Base-by-base conservation (phyloP, 140 eudicot species). In the Stevia rebaudiana region DNA sequence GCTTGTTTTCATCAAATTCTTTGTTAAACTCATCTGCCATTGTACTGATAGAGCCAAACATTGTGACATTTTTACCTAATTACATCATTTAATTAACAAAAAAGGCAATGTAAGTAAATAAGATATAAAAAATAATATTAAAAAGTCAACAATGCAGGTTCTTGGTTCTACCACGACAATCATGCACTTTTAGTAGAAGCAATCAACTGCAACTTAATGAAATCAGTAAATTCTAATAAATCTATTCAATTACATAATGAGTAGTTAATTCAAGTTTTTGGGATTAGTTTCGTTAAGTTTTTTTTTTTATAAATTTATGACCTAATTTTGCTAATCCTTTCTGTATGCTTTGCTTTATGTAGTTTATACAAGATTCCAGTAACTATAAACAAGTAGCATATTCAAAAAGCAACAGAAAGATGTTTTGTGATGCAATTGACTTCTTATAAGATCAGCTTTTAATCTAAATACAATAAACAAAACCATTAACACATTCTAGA, bases 21-120 rank as follows among this genome's bases (percentile, higher is more conserved):
- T 91, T 67, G 85, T 31, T 54, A 64, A 30, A 54, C 82, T 79
- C 87, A 76, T 88, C 74, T 88, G 89, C 95, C 92, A 88, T 88
- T 92, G 96, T 73, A 78, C 86, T 6, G 94, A 83, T 11, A 96
- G 96, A 73, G 96, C 96, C 79, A 88, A 79, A 67, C 88, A 85
- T 63, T 85, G 90, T 12, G 98, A 96, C 98, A 92, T 87, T 75
- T 71, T 79, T 52, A 63, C 80, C 78, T 75, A 41, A 43, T 11
- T 73, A 56, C 39, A 43, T 42, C 66, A 67, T 68, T 50, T 0
- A 24, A 41, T 50, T 0, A 24, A 41, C 53, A 74, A 63, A 80
- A 68, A 55, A 78, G 21, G 46, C 24, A 12, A 23, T 24, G 56
- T 58, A 22, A 63, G 36, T 51, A 24, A 52, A 31, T 6, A 50